Conservation (phyloP, 2,329 filamentous ascomycete genomes). For the Claviceps pazoutovae region DNA sequence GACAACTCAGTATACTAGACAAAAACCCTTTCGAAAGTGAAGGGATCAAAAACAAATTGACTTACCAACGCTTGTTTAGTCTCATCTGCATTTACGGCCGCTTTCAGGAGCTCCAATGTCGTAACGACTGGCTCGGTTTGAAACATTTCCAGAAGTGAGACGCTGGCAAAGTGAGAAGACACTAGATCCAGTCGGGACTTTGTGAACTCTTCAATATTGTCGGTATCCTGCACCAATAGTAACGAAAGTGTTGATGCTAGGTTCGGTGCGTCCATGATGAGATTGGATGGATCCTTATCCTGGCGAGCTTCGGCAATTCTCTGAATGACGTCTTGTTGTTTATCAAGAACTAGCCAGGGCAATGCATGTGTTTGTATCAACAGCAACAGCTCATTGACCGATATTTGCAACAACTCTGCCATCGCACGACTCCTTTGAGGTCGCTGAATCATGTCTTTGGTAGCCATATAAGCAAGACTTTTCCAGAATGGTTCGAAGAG, state of each 20-base stretch:
- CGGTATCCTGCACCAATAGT: constrained; percentile 41
- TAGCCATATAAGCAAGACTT: constrained; percentile 65
- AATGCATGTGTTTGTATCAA: constrained; percentile 69
- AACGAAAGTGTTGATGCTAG: constrained; percentile 44
- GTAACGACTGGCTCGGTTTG: constrained; percentile 62
- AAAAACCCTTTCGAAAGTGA: not conserved
- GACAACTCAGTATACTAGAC: not conserved
- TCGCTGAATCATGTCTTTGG: constrained; percentile 65
- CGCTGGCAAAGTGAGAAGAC: constrained; percentile 54
- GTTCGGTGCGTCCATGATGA: constrained; percentile 42
- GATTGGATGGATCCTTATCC: constrained; percentile 45
- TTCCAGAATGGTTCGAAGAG: constrained; percentile 83
- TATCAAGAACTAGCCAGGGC: constrained; percentile 71
- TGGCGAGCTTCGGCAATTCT: constrained; percentile 68
- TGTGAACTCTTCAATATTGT: constrained; percentile 47
- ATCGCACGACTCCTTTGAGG: constrained; percentile 74
- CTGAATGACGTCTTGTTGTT: constrained; percentile 63
- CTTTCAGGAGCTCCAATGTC: constrained; percentile 70
- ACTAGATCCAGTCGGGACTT: constrained; percentile 55
- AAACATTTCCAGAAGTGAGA: constrained; percentile 54
- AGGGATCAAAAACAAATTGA: not conserved
- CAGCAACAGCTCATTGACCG: constrained; percentile 58
- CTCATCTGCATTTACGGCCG: constrained; percentile 54
- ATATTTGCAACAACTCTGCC: constrained; percentile 67
- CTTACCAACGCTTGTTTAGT: constrained; percentile 44